A percentile compares a stretch with the other conserved stretches of the same genome.
phyloP scores from a whole-genome alignment of 179 eudicot genomes.

The Drosera spatulata region DNA sequence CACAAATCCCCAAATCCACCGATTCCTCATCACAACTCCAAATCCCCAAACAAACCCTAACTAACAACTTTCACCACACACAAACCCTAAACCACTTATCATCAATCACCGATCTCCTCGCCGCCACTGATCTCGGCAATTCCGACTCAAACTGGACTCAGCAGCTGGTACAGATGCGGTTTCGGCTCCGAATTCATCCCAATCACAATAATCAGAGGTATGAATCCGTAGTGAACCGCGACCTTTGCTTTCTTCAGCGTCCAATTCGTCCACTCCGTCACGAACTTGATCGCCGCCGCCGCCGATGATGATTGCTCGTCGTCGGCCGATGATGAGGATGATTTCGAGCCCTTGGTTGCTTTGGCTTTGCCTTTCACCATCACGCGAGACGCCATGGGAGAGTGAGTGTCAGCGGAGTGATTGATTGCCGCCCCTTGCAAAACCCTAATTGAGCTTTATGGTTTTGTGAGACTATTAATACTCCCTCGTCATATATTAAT shows the following conservation, averaged over 20 bases:
- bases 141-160: slow-evolving; percentile 45
- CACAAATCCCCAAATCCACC: too few species aligned
- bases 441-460: neutral
- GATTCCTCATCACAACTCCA: too few species aligned
- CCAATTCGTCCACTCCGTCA: slow-evolving; percentile 85
- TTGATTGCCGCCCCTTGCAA: neutral
- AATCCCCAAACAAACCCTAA: too few species aligned
- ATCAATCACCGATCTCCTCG: too few species aligned
- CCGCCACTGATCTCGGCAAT: too few species aligned
- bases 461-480: neutral
- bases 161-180: slow-evolving; percentile 74
- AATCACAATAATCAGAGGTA: slow-evolving; percentile 63
- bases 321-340: neutral
- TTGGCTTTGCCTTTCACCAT: slow-evolving; percentile 28
- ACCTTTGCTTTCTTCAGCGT: slow-evolving; percentile 68
- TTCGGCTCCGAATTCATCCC: slow-evolving; percentile 95
- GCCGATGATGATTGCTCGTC: slow-evolving; percentile 16
- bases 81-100: too few species aligned
- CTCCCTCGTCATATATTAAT: neutral
- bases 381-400: slow-evolving; percentile 24
- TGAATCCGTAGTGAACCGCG: slow-evolving; percentile 66
- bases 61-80: too few species aligned
- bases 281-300: slow-evolving; percentile 14
- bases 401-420: neutral
- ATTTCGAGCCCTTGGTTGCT: slow-evolving; percentile 22